Conservation (phyloP, 768 basidiomycete species). For the Pseudohyphozyma bogoriensis region DNA sequence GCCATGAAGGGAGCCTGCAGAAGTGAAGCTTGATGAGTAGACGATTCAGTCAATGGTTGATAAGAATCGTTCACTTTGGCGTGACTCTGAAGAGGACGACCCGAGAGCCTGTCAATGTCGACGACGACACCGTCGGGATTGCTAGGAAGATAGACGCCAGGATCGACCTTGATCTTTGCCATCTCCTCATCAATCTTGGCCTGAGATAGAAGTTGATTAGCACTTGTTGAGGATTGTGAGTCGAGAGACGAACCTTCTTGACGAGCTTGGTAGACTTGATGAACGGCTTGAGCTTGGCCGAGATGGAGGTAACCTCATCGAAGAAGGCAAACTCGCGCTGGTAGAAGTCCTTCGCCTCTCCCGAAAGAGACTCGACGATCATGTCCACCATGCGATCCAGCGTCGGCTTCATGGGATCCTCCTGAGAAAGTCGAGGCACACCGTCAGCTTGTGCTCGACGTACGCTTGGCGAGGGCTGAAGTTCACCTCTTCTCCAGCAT, state of each 20-base stretch:
- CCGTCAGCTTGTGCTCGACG: background rate
- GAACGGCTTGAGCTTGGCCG: conserved; percentile 89
- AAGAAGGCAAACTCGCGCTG: conserved; percentile 94
- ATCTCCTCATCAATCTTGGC: conserved; percentile 99
- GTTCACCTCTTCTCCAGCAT: conserved; percentile 68
- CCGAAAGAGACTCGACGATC: conserved; percentile 76
- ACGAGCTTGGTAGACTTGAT: conserved; percentile 92
- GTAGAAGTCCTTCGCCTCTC: conserved; percentile 78
- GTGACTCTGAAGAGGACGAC: conserved; percentile 89
- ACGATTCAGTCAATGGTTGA: background rate
- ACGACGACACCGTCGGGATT: conserved; percentile 94
- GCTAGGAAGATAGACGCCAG: conserved; percentile 94
- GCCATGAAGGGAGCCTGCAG: conserved; percentile 96
- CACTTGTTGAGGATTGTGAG: background rate
- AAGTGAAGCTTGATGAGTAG: background rate
- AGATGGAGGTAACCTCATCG: conserved; percentile 92
- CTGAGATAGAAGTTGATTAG: conserved; percentile 41
- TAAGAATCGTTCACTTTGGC: conserved; percentile 61
- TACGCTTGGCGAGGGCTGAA: background rate
- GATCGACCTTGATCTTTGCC: conserved; percentile 83
- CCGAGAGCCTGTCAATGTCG: conserved; percentile 95
- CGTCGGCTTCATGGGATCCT: conserved; percentile 90
- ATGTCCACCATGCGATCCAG: conserved; percentile 74
- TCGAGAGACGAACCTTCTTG: conserved; percentile 62
- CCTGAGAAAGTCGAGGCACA: conserved; percentile 43